Base-by-base conservation (phyloP, 2,329 filamentous ascomycete species). In the Ascochyta rabiei region DNA sequence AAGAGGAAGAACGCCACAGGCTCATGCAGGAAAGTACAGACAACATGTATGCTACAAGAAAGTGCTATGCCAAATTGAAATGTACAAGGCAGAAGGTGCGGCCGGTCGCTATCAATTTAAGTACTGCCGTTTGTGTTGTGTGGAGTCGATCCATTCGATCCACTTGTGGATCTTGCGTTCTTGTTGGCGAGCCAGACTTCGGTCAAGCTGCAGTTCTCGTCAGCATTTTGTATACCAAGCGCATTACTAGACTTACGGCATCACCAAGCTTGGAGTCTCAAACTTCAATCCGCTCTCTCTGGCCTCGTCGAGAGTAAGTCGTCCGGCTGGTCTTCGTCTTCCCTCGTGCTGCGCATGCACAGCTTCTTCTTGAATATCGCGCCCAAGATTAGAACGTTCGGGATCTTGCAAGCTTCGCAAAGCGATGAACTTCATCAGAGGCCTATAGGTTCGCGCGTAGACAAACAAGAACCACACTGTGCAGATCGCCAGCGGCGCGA, bases 391-490 rank as follows among this genome's bases (percentile, higher is more conserved):
- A n/a, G 81, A 74, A 43, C 75, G 79, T 53, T 85, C 81, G 2
- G 85, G 82, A 23, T 85, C 81, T 61, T 88, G 85, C 55, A 99
- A 91, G 66, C 91, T 96, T 59, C 91, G 85, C 39, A 99, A 79
- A 24, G 96, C 92, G 71, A 99, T 98, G 72, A 95, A 97, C 64
- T 87, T 89, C 75, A 93, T 96, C 56, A 99, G 78, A 0, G 95
- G 93, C 67, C 91, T 89, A 67, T 95, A 99, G 1, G 89, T 89
- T 39, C 84, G 83, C 38, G 85, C 83, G 71, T 91, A 98, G 62
- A 91, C 89, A 74, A 90, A 90, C 60, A 85, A 89, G 71, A 96
- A 96, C 93, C 93, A 98, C 15, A 96, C 79, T 0, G 93, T 97
- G 28, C 86, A 85, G 9, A 88, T 79, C 4, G 96, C 79, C 3